Evolutionary conservation across 306 rosid species (phyloP).

Genomic region (Begonia fuchsioides): DNA sequence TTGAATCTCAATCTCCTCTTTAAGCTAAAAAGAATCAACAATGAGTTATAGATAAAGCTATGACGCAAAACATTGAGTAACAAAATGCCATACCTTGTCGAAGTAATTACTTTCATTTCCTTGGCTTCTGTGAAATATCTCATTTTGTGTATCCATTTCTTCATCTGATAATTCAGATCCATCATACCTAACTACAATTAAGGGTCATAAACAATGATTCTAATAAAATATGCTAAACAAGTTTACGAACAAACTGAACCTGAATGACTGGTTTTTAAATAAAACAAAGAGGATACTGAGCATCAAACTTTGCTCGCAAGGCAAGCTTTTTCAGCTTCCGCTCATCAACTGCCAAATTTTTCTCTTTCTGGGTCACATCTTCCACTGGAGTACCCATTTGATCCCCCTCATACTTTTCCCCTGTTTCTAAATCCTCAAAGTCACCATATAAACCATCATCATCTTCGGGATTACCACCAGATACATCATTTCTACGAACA

Average conservation of each 20-base stretch:
- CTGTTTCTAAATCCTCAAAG: constrained; percentile 91
- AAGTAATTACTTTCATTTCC: constrained; percentile 47
- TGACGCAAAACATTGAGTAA: constrained; percentile 1
- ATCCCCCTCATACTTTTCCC: constrained; percentile 28
- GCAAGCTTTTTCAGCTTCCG: constrained; percentile 76
- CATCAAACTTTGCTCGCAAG: constrained; percentile 70
- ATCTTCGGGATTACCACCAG: constrained; percentile 25
- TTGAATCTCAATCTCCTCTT: constrained; percentile 65
- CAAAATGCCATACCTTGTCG: constrained; percentile 52
- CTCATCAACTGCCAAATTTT: constrained; percentile 38
- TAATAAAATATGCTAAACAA: not conserved
- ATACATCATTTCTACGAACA: constrained; percentile 39
- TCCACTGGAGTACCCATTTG: constrained; percentile 16
- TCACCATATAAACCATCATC: constrained; percentile 53
- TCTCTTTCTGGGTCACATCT: constrained; percentile 20
- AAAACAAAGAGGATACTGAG: constrained; percentile 64
- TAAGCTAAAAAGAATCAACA: constrained; percentile 40
- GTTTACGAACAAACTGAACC: not conserved
- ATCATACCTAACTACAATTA: constrained; percentile 44
- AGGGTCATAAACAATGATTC: constrained; percentile 19
- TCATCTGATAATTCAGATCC: constrained; percentile 46
- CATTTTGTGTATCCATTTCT: constrained; percentile 27
- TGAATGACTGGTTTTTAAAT: not conserved
- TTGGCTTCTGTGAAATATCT: constrained; percentile 26
- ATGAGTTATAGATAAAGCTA: constrained; percentile 2